Evolutionary conservation across 208 protist genomes (phyloP).

Genomic region (Phytomonas serpens): DNA sequence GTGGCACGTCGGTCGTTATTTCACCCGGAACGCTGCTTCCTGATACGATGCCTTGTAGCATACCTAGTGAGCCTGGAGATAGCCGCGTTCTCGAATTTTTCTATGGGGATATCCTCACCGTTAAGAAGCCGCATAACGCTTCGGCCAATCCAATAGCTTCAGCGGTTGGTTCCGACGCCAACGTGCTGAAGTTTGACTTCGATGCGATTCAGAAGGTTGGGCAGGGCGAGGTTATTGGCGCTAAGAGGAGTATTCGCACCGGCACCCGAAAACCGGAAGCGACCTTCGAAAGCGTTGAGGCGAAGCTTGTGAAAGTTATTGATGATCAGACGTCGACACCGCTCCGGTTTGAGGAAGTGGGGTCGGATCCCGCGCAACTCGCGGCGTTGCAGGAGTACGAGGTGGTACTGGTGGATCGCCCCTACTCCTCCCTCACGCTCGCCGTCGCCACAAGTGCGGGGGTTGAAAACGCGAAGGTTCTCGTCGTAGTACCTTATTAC

Average conservation of each 20-base stretch:
- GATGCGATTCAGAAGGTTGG: conserved; percentile 74
- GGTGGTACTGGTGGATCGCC: conserved; percentile 38
- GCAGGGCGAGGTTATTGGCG: conserved; percentile 73
- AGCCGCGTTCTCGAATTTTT: not conserved
- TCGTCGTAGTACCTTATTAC: conserved; percentile 78
- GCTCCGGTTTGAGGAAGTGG: conserved; percentile 3
- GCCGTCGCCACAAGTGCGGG: conserved; percentile 26
- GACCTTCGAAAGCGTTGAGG: conserved; percentile 24
- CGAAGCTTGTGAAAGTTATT: conserved; percentile 34
- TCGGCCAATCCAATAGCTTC: not conserved
- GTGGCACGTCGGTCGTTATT: conserved; percentile 33
- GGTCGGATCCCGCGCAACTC: conserved; percentile 8
- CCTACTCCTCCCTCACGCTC: conserved; percentile 38
- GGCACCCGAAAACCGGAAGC: conserved; percentile 43
- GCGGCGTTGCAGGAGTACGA: conserved; percentile 23
- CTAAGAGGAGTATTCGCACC: conserved; percentile 56
- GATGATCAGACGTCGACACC: conserved; percentile 11
- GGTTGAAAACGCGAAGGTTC: conserved; percentile 29
- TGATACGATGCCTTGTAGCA: not conserved
- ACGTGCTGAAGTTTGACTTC: conserved; percentile 83
- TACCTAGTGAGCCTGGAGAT: conserved; percentile 9
- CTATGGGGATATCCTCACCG: conserved; percentile 6
- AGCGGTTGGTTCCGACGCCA: conserved; percentile 8
- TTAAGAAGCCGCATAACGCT: conserved; percentile 2
- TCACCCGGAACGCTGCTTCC: conserved; percentile 47